Evolutionary conservation across 106 monocot genomes (phyloP).

Genomic region (Apostasia shenzhenica): DNA sequence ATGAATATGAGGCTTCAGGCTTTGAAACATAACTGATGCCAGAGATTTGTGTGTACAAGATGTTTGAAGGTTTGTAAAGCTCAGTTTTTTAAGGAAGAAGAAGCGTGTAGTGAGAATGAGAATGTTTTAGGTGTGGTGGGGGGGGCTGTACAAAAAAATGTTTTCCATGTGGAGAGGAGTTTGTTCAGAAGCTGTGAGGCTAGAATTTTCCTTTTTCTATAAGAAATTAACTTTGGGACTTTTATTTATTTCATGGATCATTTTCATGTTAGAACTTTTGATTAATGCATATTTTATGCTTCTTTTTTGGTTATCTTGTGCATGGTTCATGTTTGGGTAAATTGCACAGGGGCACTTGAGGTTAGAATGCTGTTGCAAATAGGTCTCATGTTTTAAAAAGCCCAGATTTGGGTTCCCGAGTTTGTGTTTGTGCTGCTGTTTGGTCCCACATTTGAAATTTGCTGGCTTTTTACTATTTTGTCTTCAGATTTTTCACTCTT

Average conservation of each 20-base stretch:
- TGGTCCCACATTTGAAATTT: too few relatives aligned
- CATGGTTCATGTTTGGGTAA: too few relatives aligned
- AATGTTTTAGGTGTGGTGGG: slow-evolving; percentile 3
- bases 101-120: slow-evolving; percentile 10
- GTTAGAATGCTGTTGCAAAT: too few relatives aligned
- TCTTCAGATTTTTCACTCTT: too few relatives aligned
- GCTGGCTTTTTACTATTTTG: too few relatives aligned
- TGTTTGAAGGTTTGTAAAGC: slow-evolving; percentile 18
- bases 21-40: slow-evolving; percentile 11
- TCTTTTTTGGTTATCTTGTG: too few relatives aligned
- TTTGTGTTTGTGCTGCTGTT: too few relatives aligned
- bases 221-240: background rate
- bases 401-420: too few relatives aligned
- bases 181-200: background rate
- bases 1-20: background rate
- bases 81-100: slow-evolving; percentile 2
- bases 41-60: slow-evolving; percentile 22
- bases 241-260: slow-evolving; percentile 4
- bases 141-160: slow-evolving; percentile 22
- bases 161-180: slow-evolving; percentile 19
- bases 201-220: slow-evolving; percentile 1
- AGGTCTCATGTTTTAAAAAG: too few relatives aligned
- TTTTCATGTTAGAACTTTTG: too few relatives aligned
- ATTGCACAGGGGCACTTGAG: too few relatives aligned
- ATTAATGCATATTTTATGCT: too few relatives aligned